Percentiles rank a stretch among this genome's conserved stretches.
phyloP scores from a whole-genome alignment of 164 flowering plant genomes.

The Macadamia integrifolia region DNA sequence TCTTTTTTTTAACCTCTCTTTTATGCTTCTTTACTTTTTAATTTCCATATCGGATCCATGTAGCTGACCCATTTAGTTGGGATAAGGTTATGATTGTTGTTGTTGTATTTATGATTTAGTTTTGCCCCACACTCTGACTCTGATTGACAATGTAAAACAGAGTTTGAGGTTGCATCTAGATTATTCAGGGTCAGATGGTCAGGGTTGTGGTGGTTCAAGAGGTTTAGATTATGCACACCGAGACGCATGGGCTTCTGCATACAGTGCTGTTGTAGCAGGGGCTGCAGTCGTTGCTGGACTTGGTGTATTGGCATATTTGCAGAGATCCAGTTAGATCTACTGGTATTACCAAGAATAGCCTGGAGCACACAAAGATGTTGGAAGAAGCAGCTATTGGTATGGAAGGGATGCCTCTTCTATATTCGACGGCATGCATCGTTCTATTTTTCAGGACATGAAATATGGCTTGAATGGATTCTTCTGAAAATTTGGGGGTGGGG shows the following conservation, averaged over 20 bases:
- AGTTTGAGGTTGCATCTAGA: slow-evolving; percentile 81
- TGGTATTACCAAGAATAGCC: not conserved
- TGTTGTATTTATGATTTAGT: too few relatives aligned
- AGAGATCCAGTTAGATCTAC: slow-evolving; percentile 34
- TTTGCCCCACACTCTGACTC: too few relatives aligned
- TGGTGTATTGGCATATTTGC: slow-evolving; percentile 48
- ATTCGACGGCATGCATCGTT: not conserved
- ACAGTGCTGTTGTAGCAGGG: slow-evolving; percentile 49
- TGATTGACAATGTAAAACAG: slow-evolving; percentile 28
- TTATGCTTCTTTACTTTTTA: too few relatives aligned
- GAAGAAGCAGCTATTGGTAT: slow-evolving; percentile 5
- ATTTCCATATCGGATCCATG: too few relatives aligned
- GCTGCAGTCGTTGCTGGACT: slow-evolving; percentile 53
- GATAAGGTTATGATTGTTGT: too few relatives aligned
- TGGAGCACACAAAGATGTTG: not conserved
- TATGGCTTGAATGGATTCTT: too few relatives aligned
- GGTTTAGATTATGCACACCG: slow-evolving; percentile 44
- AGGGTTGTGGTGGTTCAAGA: slow-evolving; percentile 28
- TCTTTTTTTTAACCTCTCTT: too few relatives aligned
- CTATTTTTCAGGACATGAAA: not conserved
- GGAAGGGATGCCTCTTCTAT: not conserved
- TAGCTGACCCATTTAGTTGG: too few relatives aligned
- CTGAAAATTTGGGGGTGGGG: too few relatives aligned
- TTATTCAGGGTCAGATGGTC: slow-evolving; percentile 41
- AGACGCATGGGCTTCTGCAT: slow-evolving; percentile 64